Base-by-base conservation (phyloP, 1,284 basidiomycete genomes). In the Chalciporus piperatoides region DNA sequence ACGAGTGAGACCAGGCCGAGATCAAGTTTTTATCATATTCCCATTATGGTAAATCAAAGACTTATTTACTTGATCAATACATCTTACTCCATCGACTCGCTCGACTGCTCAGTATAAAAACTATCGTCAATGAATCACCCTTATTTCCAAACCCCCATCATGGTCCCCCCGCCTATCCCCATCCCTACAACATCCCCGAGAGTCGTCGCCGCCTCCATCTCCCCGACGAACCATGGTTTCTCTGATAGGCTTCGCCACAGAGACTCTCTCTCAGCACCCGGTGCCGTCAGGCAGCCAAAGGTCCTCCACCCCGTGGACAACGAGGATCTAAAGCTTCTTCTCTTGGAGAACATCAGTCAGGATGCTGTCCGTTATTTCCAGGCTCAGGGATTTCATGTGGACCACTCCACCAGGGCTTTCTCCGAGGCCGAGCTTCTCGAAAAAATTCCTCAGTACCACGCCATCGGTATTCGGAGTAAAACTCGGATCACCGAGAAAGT, bases 381-480 rank as follows among this genome's bases (percentile, higher is more conserved):
- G 58, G 77, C 81, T 3, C 86, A 95, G 59, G 95, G 96, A 28
- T 99, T 92, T 73, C 82, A 89, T 72, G 95, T 99, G 53, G 96
- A 98, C 70, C 93, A 96, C 71, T 79, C 81, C 63, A 80, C 86
- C 56, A 89, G 88, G 64, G 87, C 95, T 43, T 84, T 93, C 78
- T 83, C 82, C 19, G 96, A 99, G 75, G 87, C 90, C 38, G 95
- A 99, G 75, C 89, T 99, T 52, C 71, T 97, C 28, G 78, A 86
- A 51, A 92, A 87, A 67, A 90, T 97, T 46, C 84, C 86, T 46
- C 73, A 80, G 4, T 99, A 98, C 74, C 92, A 97, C 67, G 96
- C 89, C 52, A 85, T 99, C 59, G 96, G 96, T 56, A 99, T 99
- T 69, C 85, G 96, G 47, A 92, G 88, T 75, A 99, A 99, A 74